Evolutionary conservation across 495 filamentous ascomycete species (phyloP).

Genomic region (Xylaria nigripes): DNA sequence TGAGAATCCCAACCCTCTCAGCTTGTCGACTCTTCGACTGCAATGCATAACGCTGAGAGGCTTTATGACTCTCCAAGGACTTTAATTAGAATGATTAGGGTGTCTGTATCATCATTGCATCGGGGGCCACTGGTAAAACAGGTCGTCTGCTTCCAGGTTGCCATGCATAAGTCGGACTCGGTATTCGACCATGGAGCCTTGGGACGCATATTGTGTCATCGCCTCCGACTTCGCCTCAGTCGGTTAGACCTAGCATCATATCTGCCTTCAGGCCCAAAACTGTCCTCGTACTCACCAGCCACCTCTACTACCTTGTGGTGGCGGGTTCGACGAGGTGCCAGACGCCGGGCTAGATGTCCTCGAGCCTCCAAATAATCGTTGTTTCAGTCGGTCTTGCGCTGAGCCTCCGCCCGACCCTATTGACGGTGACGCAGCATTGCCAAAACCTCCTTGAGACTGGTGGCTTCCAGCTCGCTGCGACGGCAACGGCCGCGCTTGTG

Average conservation of each 20-base stretch:
- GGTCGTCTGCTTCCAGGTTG: constrained; percentile 29
- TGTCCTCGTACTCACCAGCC: constrained; percentile 36
- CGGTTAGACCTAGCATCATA: constrained; percentile 22
- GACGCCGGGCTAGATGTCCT: constrained; percentile 34
- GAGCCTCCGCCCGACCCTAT: constrained; percentile 25
- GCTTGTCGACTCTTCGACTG: neutral
- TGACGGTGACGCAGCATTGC: constrained; percentile 28
- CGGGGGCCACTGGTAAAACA: constrained; percentile 35
- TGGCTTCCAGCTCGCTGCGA: constrained; percentile 68
- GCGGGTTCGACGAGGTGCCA: constrained; percentile 32
- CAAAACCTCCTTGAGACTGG: constrained; percentile 40
- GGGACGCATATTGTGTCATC: too few relatives aligned
- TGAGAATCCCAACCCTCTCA: neutral
- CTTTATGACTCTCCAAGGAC: neutral
- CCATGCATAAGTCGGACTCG: too few relatives aligned
- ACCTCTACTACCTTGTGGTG: constrained; percentile 26
- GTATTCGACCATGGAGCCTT: too few relatives aligned
- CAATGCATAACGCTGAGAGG: neutral
- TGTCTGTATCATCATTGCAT: constrained; percentile 27
- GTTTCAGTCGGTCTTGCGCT: constrained; percentile 43
- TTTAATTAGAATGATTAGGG: too few relatives aligned
- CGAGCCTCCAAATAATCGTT: constrained; percentile 41
- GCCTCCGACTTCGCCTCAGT: constrained; percentile 19
- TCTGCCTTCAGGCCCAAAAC: constrained; percentile 34
- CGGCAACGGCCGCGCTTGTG: constrained; percentile 52